Evolutionary conservation across 805 yeast genomes (phyloP).

Genomic region (Nakazawaea ernobii): DNA sequence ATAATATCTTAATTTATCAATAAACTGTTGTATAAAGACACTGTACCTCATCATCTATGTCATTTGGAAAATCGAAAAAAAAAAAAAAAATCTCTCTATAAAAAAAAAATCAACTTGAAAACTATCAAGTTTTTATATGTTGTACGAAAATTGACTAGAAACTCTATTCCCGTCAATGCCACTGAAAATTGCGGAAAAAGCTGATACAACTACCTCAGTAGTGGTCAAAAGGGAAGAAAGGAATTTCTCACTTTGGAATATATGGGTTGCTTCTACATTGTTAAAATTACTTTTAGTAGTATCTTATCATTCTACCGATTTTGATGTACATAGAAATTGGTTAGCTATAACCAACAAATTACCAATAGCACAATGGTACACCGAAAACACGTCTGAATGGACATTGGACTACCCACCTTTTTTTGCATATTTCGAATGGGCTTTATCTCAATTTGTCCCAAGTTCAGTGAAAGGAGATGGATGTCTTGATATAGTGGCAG

Average conservation of each 20-base stretch:
- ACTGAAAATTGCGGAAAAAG: background rate
- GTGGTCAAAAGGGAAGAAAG: constrained; percentile 4
- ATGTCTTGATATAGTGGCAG: constrained; percentile 60
- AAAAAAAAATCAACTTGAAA: background rate
- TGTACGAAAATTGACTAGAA: too few relatives aligned
- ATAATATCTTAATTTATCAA: too few relatives aligned
- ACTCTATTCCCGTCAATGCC: background rate
- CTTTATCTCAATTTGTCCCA: constrained; percentile 69
- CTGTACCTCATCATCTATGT: too few relatives aligned
- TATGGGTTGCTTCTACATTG: constrained; percentile 58
- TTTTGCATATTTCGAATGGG: constrained; percentile 93
- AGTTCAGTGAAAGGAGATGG: constrained; percentile 60
- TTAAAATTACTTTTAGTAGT: constrained; percentile 60
- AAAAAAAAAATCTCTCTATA: background rate
- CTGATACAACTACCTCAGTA: background rate
- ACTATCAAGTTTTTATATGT: background rate
- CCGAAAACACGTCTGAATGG: constrained; percentile 78
- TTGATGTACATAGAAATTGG: constrained; percentile 98
- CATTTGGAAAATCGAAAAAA: too few relatives aligned
- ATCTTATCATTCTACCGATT: constrained; percentile 91
- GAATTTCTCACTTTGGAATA: constrained; percentile 54
- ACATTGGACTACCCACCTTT: constrained; percentile 97
- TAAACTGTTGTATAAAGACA: too few relatives aligned
- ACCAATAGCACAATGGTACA: constrained; percentile 79
- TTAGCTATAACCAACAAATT: constrained; percentile 77